Conservation (phyloP, 2,329 filamentous ascomycete species). For the Ascochyta pisi region DNA sequence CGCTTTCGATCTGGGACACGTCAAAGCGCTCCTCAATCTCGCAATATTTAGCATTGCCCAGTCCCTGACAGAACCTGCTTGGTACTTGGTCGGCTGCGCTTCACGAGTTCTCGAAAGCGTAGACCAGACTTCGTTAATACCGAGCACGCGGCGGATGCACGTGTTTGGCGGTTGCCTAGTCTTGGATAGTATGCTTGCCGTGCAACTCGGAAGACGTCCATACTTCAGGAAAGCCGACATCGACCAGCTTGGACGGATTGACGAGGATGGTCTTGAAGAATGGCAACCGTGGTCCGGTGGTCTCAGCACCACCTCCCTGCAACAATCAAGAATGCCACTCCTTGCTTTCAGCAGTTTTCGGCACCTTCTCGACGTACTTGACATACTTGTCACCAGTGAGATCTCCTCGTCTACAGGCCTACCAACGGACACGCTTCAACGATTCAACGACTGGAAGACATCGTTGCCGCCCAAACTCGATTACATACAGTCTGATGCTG, state of each 20-base stretch:
- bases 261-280: conserved; percentile 74
- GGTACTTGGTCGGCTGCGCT: conserved; percentile 70
- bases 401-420: conserved; percentile 21
- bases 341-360: conserved; percentile 62
- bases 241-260: conserved; percentile 57
- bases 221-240: conserved; percentile 60
- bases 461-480: conserved; percentile 35
- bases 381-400: conserved; percentile 29
- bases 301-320: conserved; percentile 41
- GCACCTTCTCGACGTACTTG: conserved; percentile 49
- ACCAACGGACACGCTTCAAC: conserved; percentile 44
- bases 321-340: conserved; percentile 39
- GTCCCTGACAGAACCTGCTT: conserved; percentile 64
- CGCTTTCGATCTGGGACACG: conserved; percentile 48
- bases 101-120: conserved; percentile 60
- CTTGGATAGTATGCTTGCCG: conserved; percentile 65
- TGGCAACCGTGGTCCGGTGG: conserved; percentile 75
- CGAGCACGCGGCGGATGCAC: conserved; percentile 44
- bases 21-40: conserved; percentile 57
- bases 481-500: conserved; percentile 24
- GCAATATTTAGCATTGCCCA: conserved; percentile 69
- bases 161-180: conserved; percentile 66
- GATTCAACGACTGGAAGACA: conserved; percentile 48
- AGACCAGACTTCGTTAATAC: conserved; percentile 43
- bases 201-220: conserved; percentile 58